Evolutionary conservation across 2,329 filamentous ascomycete genomes (phyloP), one percentile per base, ranked within the genome.

Genomic region (Rhinocladiella similis): DNA sequence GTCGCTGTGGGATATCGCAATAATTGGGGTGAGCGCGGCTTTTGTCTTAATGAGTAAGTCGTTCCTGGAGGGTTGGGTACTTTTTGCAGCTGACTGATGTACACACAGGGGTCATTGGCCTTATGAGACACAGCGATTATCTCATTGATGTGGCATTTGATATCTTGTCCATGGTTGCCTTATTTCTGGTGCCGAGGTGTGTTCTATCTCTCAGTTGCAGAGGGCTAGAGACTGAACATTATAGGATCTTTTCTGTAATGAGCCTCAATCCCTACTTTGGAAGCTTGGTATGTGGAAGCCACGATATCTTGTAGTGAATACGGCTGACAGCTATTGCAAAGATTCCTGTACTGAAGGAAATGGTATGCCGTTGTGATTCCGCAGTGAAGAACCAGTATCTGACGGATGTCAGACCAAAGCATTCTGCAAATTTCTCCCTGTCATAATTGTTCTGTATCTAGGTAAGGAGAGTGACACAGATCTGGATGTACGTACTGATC

Each of bases 241-340:
- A 60, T 60, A 87, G 90, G 58, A 88, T 96, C 64, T 96, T 88
- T 74, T 95, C 91, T 13, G 82, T 97, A 50, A 80, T 96, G 61
- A 93, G 89, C 69, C 73, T 97, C 62, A 91, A 91, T 66, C 90
- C 90, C 1, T 96, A 95, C 70, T 97, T 94, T 81, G 92, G 90
- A 41, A 94, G 89, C 1, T 73, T 94, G 47, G 76, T 80, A 67
- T 67, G 73, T 66, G n/a, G n/a, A 19, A 3, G 10, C 5, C 29
- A 7, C 0, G 29, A 3, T 22, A 18, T 16, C 9, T 36, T 35
- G 12, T 10, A 5, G 7, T 7, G 3, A 7, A 18, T 22, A n/a
- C 5, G 13, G 43, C 56, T 56, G 39, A 59, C 47, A 12, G 2
- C 36, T 22, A 48, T 38, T 46, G 48, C 42, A 54, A 64, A 83